These are phyloP conservation scores for Primulina huaijiensis DNA, from an alignment of 257 asterid genomes.

Conservation along the genomic window DNA sequence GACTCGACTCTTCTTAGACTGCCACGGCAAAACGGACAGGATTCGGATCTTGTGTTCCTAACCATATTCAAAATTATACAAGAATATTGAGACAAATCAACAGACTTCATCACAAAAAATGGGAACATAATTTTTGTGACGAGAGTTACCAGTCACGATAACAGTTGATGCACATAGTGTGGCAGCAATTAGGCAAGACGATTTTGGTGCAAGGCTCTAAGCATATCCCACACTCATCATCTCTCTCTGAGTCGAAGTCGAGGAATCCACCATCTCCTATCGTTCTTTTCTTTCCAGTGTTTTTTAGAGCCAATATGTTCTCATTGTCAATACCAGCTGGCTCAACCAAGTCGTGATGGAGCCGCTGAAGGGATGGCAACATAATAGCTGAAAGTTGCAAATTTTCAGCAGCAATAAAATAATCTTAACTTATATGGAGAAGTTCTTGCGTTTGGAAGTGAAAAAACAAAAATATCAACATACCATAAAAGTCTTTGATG, in stretches of 20 bases:
- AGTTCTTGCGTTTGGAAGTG: neutral
- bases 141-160: conserved; percentile 64
- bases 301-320: conserved; percentile 26
- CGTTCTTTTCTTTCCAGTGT: conserved; percentile 38
- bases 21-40: conserved; percentile 92
- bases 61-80: conserved; percentile 10
- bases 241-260: conserved; percentile 47
- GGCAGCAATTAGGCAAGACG: conserved; percentile 86
- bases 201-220: conserved; percentile 80
- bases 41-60: conserved; percentile 80
- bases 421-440: neutral
- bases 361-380: conserved; percentile 77
- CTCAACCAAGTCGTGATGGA: conserved; percentile 59
- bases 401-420: conserved; percentile 13
- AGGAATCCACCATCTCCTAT: conserved; percentile 29
- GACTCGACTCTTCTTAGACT: conserved; percentile 68
- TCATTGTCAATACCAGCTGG: conserved; percentile 28
- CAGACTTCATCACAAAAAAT: neutral
- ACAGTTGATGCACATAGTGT: conserved; percentile 89
- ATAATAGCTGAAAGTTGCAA: conserved; percentile 55
- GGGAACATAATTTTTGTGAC: neutral
- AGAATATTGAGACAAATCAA: neutral
- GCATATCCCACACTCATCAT: conserved; percentile 69
- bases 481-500: conserved; percentile 74
- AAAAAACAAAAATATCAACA: conserved; percentile 24